Conservation (phyloP, 2,329 filamentous ascomycete genomes). For the Saccharata proteae region DNA sequence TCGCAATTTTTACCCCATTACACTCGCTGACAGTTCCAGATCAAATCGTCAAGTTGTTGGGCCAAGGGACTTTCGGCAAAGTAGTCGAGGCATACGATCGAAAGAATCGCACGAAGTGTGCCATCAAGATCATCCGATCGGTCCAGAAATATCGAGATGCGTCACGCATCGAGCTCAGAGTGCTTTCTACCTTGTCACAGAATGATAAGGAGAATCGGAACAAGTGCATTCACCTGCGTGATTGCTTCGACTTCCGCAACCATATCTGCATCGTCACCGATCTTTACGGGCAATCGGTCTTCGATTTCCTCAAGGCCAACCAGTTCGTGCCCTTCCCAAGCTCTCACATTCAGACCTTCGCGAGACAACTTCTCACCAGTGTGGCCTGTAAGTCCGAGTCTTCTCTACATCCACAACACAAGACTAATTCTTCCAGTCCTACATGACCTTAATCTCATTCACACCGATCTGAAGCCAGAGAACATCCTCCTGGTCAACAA, state of each 20-base stretch:
- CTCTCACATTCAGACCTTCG: constrained; percentile 96
- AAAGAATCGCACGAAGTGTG: constrained; percentile 65
- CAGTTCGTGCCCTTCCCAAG: constrained; percentile 94
- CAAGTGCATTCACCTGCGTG: constrained; percentile 88
- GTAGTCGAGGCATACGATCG: constrained; percentile 87
- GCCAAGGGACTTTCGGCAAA: constrained; percentile 96
- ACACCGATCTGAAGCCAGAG: constrained; percentile 65
- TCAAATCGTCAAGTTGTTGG: constrained; percentile 76
- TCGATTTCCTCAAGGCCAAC: constrained; percentile 95
- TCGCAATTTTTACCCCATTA: constrained; percentile 1
- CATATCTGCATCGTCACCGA: constrained; percentile 84
- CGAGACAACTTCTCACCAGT: constrained; percentile 90
- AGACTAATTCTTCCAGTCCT: constrained; percentile 59
- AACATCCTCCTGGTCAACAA: constrained; percentile 56
- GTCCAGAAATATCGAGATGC: constrained; percentile 98
- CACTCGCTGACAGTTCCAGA: constrained; percentile 41
- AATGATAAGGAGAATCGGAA: constrained; percentile 91
- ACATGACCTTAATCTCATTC: constrained; percentile 93
- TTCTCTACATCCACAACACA: constrained; percentile 15
- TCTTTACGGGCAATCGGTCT: constrained; percentile 84
- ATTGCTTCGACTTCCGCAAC: constrained; percentile 94
- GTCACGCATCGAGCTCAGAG: constrained; percentile 83
- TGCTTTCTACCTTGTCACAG: constrained; percentile 78
- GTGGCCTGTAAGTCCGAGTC: constrained; percentile 67
- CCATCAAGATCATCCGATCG: constrained; percentile 95